Conservation (phyloP, 805 yeast genomes). For the Lachancea waltii region DNA sequence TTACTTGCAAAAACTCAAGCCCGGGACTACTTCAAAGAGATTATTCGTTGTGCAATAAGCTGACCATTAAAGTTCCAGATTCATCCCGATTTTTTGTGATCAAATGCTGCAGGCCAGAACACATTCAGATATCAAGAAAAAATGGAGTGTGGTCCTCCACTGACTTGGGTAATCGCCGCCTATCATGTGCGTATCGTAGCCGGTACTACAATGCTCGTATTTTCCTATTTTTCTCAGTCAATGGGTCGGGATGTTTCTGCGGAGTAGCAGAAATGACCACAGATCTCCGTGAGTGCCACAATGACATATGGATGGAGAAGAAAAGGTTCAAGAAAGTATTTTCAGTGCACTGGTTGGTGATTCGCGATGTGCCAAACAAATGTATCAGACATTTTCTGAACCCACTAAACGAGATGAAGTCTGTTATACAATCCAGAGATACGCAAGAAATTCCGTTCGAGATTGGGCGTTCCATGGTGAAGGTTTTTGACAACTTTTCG, state of each 20-base stretch:
- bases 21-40: not conserved
- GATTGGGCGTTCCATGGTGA: constrained; percentile 42
- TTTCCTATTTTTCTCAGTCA: constrained; percentile 51
- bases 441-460: constrained; percentile 51
- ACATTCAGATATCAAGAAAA: constrained; percentile 43
- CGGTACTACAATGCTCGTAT: constrained; percentile 30
- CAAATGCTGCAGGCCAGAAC: constrained; percentile 45
- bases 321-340: constrained; percentile 47
- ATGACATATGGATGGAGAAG: constrained; percentile 43
- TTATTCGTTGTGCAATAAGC: not conserved
- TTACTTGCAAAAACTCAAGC: no score
- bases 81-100: constrained; percentile 43
- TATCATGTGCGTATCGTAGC: constrained; percentile 38
- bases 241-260: constrained; percentile 50
- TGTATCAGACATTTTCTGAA: constrained; percentile 41
- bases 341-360: constrained; percentile 46
- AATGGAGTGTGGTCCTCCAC: constrained; percentile 57
- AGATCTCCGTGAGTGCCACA: constrained; percentile 24
- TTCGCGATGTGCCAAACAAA: constrained; percentile 46
- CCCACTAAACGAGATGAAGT: constrained; percentile 41
- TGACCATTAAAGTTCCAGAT: constrained; percentile 20
- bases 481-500: constrained; percentile 32
- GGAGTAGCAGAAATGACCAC: constrained; percentile 52
- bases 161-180: constrained; percentile 46
- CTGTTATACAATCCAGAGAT: constrained; percentile 55